Evolutionary conservation across 164 flowering plant genomes (phyloP).

Genomic region (Umbilicus rupestris): DNA sequence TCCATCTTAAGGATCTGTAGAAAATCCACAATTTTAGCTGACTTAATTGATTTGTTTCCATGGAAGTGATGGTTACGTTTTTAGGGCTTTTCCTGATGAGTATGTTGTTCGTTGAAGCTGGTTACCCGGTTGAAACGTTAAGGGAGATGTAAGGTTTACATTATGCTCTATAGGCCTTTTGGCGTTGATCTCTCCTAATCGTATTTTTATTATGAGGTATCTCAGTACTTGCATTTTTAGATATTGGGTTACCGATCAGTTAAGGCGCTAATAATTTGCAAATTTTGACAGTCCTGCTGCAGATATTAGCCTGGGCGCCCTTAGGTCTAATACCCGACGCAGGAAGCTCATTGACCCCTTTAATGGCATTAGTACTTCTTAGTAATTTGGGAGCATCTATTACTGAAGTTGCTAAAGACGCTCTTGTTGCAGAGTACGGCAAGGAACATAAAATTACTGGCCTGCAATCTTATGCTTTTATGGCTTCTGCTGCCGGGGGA

Average conservation of each 20-base stretch:
- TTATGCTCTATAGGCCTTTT: not conserved
- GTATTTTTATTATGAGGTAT: not conserved
- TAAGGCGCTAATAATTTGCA: not conserved
- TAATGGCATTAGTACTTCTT: constrained; percentile 63
- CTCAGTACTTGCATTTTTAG: not conserved
- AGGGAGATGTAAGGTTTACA: not conserved
- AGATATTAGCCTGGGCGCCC: constrained; percentile 71
- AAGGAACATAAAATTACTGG: constrained; percentile 38
- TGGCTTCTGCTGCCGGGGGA: constrained; percentile 76
- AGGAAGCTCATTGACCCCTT: constrained; percentile 34
- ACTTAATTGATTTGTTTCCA: not conserved
- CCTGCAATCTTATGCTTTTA: constrained; percentile 75
- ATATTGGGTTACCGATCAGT: not conserved
- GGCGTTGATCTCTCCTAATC: not conserved
- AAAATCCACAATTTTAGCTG: not conserved
- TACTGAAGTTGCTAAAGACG: constrained; percentile 83
- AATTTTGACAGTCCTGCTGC: constrained; percentile 43
- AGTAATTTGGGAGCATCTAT: constrained; percentile 83
- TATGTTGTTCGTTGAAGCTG: not conserved
- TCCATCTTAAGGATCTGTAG: not conserved
- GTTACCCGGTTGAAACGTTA: not conserved
- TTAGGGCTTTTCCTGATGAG: not conserved
- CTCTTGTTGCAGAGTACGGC: constrained; percentile 78
- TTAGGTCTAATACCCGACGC: constrained; percentile 51
- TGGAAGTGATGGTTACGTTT: not conserved